Base-by-base conservation (phyloP, 129 eudicot genomes). In the Artemisia annua region DNA sequence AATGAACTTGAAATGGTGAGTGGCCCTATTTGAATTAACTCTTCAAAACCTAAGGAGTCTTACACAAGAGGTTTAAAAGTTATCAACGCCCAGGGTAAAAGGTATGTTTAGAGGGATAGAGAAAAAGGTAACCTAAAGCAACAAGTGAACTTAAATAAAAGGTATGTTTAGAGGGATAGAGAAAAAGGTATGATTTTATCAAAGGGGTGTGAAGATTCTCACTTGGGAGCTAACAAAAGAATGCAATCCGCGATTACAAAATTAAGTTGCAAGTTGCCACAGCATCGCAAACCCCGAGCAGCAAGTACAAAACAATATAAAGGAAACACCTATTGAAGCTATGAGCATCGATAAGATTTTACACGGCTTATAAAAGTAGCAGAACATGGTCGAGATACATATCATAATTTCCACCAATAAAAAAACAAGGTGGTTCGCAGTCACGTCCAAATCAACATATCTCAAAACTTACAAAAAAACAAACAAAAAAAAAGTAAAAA, bases 401-500 rank as follows among this genome's bases (percentile, higher is more conserved):
- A 55, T 75, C 73, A 66, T 32, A 75, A 54, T 54, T 66, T 20
- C 79, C 79, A 75, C 79, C 79, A 56, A 39, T 39, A 54, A 55
- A 66, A 75, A 75, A 75, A 75, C 73, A 75, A 75, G 73, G 79
- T 66, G 79, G 28, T 66, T 66, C 67, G 26, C 79, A 66, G 63
- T 39, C 46, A 39, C 46, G 11, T 39, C 73, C 67, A 75, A 66
- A 66, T 66, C 79, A 66, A 46, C 73, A 75, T 66, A 66, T 69
- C 74, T 70, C 74, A 70, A 66, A 53, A 75, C 46, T 75, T 66
- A 57, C 73, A 66, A 11, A 66, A 67, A 75, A 71, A 64, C 43
- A 56, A 16, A 16, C 48, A 66, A 75, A 66, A 56, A 10, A 51
- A 59, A 78, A 48, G 15, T 66, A 78, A 71, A 83, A 83, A 67